Conservation (phyloP, 148 eudicot genomes). For the Vaccinium myrtillus region DNA sequence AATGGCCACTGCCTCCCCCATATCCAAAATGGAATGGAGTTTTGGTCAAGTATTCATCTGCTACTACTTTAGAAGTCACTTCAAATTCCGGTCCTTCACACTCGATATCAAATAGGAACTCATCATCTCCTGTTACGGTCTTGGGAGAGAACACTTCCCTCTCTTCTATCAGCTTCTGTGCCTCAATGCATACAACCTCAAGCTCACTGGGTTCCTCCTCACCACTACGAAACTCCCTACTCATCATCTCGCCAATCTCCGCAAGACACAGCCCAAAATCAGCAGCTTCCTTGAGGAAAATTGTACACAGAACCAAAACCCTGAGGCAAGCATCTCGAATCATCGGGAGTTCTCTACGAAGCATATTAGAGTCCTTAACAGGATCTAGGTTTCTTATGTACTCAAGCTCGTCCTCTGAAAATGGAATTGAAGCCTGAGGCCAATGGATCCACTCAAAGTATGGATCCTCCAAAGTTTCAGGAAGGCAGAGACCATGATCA, state of each 20-base stretch:
- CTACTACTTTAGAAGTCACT: conserved; percentile 28
- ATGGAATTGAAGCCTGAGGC: conserved; percentile 98
- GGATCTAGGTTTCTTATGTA: conserved; percentile 80
- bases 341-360: conserved; percentile 84
- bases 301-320: conserved; percentile 67
- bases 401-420: conserved; percentile 86
- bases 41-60: conserved; percentile 33
- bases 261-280: conserved; percentile 78
- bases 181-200: conserved; percentile 82
- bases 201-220: conserved; percentile 98
- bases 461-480: conserved; percentile 93
- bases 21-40: conserved; percentile 40
- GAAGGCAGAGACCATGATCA: conserved; percentile 97
- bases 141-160: conserved; percentile 51
- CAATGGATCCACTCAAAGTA: conserved; percentile 99
- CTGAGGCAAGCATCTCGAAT: conserved; percentile 93
- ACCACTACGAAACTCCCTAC: conserved; percentile 80
- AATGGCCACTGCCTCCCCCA: conserved; percentile 37
- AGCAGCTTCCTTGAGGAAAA: conserved; percentile 94
- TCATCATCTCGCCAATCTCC: conserved; percentile 99
- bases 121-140: conserved; percentile 41
- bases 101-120: conserved; percentile 58
- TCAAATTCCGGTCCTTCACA: conserved; percentile 61
- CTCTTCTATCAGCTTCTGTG: conserved; percentile 60
- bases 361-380: conserved; percentile 59